Base-by-base conservation (phyloP, 2,329 filamentous ascomycete species). In the Huntiella abstrusa region DNA sequence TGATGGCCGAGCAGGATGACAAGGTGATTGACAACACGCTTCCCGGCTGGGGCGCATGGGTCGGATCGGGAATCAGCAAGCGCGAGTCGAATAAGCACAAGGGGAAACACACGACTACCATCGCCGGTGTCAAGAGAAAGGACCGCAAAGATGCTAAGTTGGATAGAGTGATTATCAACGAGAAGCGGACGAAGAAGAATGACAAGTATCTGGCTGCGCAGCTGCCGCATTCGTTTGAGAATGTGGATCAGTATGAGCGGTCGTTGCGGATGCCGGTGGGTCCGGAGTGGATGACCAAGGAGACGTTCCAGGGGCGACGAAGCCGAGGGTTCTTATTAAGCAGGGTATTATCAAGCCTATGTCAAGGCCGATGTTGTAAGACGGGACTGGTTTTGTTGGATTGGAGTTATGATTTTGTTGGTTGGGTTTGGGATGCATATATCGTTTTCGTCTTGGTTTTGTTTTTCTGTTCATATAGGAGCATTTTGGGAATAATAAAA, bases 271-370 rank as follows among this genome's bases (percentile, higher is more conserved):
- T 95, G 53, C 91, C 91, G 1, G 75, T 96, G 51, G 91, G 91
- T 1, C 84, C 82, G 12, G 88, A 98, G 62, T 98, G 88, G 87
- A 77, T 79, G 54, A 96, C 88, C n/a, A 95, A 94, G 72, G 77
- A 85, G 66, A 85, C 82, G 11, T 91, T 91, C 71, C 87, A 96
- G 67, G 76, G 55, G 75, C 75, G 51, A 93, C 83, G 50, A 93
- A 88, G 71, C 91, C 91, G 49, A 76, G 85, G 55, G 73, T 96
- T 53, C 68, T 96, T 60, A 67, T 94, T 60, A 95, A 93, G 68
- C 83, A 87, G 64, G 91, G 91, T 41, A 71, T 92, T 53, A 86
- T 98, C 61, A 73, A 76, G 55, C 83, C 91, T 36, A 83, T 98
- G 73, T 76, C 80, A 49, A 87, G 82, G 65, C 88, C 88, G 13